These are phyloP conservation scores for Vaccinium myrtillus DNA, from an alignment of 148 eudicot genomes.

Conservation along the genomic window DNA sequence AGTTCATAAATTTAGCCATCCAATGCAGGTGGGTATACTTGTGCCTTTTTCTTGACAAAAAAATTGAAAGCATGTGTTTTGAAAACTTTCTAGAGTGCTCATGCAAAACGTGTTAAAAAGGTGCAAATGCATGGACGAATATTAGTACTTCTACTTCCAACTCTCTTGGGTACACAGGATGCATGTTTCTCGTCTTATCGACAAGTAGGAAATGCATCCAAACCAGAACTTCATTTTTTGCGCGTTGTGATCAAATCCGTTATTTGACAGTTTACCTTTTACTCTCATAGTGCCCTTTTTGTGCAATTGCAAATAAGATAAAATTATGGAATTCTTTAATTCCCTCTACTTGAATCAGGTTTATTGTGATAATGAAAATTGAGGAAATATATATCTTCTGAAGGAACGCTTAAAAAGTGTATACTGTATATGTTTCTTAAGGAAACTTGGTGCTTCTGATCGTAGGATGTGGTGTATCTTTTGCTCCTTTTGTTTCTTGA, in stretches of 20 bases:
- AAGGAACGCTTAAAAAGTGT: not conserved
- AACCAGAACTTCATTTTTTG: not conserved
- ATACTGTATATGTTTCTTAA: not conserved
- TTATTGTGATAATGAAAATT: too few relatives aligned
- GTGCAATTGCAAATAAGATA: not conserved
- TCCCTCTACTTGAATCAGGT: not conserved
- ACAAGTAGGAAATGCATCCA: not conserved
- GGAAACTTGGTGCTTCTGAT: not conserved
- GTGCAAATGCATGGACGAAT: not conserved
- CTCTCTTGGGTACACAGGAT: not conserved
- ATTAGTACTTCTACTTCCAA: not conserved
- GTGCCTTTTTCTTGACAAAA: not conserved
- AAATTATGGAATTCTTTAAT: not conserved
- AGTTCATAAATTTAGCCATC: not conserved
- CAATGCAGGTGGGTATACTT: not conserved
- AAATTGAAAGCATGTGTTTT: not conserved
- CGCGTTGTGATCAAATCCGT: not conserved
- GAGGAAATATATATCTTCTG: not conserved
- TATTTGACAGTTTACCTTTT: not conserved
- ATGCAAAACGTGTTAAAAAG: not conserved
- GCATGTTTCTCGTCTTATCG: not conserved
- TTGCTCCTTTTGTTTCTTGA: not conserved
- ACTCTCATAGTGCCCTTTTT: not conserved
- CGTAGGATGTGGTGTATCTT: constrained; percentile 7
- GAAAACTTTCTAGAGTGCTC: not conserved